These are phyloP conservation scores for Candida hungchunana DNA, from an alignment of 805 yeast species.

Conservation along the genomic window DNA sequence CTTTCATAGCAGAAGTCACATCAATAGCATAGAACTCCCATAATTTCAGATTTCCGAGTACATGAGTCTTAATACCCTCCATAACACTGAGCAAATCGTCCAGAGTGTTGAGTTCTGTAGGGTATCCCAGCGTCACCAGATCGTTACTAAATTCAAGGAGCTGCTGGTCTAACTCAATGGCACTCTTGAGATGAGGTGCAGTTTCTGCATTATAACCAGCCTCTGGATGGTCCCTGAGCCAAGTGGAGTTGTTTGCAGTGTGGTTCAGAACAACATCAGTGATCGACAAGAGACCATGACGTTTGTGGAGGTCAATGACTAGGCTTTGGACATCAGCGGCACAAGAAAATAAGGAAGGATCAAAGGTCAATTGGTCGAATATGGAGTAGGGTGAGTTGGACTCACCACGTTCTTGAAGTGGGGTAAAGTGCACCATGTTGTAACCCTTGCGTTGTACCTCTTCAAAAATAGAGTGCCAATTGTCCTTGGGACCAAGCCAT, in stretches of 20 bases:
- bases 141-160: constrained; percentile 60
- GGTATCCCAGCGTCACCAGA: constrained; percentile 55
- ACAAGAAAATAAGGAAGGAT: constrained; percentile 55
- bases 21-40: constrained; percentile 89
- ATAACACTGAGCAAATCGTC: constrained; percentile 58
- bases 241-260: constrained; percentile 83
- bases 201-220: constrained; percentile 82
- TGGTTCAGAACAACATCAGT: constrained; percentile 95
- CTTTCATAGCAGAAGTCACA: constrained; percentile 38
- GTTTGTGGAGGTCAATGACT: constrained; percentile 44
- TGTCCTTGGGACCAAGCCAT: constrained; percentile 70
- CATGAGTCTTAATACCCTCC: constrained; percentile 67
- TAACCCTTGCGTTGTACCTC: constrained; percentile 72
- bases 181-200: constrained; percentile 84
- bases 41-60: constrained; percentile 57
- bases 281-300: constrained; percentile 65
- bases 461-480: constrained; percentile 66
- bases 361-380: constrained; percentile 78
- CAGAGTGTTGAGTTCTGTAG: constrained; percentile 46
- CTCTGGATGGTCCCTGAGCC: constrained; percentile 87
- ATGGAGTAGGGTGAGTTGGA: constrained; percentile 94
- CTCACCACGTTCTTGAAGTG: constrained; percentile 83
- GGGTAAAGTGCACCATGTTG: constrained; percentile 96
- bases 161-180: constrained; percentile 77
- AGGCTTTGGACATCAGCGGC: constrained; percentile 50